Evolutionary conservation across 768 basidiomycete genomes (phyloP).

Genomic region (Podaxis sp.): DNA sequence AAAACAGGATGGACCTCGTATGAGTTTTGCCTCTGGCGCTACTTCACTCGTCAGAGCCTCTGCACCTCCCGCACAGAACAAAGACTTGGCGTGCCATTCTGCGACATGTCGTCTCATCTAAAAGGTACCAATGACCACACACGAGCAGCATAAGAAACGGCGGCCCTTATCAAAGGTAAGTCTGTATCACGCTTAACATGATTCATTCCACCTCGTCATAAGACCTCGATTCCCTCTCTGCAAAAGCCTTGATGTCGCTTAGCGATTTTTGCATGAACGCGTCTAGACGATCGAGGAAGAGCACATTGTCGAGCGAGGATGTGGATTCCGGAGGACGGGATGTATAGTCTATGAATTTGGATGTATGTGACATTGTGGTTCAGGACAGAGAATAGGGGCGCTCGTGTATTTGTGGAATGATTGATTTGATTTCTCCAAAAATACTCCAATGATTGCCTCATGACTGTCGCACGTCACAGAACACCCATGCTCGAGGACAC

Average conservation of each 20-base stretch:
- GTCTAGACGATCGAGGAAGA: conserved; percentile 67
- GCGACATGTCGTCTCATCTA: conserved; percentile 55
- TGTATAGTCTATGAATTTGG: conserved; percentile 31
- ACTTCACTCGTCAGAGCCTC: neutral
- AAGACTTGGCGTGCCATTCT: conserved; percentile 62
- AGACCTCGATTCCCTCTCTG: conserved; percentile 55
- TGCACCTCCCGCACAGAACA: conserved; percentile 34
- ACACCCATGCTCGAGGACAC: too few species aligned
- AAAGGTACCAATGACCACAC: conserved; percentile 24
- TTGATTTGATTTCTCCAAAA: neutral
- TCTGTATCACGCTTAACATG: conserved; percentile 7
- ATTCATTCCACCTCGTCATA: conserved; percentile 54
- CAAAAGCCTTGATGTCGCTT: conserved; percentile 58
- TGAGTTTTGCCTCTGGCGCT: neutral
- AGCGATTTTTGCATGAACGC: conserved; percentile 60
- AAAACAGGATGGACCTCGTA: neutral
- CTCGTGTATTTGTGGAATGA: neutral
- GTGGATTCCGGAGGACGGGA: conserved; percentile 13
- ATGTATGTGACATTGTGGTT: conserved; percentile 10
- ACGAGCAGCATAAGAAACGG: conserved; percentile 19
- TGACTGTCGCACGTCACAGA: too few species aligned
- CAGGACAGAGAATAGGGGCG: neutral
- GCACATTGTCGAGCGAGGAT: conserved; percentile 38
- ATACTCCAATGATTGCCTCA: too few species aligned
- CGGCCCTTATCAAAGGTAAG: conserved; percentile 15